Base-by-base conservation (phyloP, 106 monocot genomes). In the Phalaenopsis equestris region DNA sequence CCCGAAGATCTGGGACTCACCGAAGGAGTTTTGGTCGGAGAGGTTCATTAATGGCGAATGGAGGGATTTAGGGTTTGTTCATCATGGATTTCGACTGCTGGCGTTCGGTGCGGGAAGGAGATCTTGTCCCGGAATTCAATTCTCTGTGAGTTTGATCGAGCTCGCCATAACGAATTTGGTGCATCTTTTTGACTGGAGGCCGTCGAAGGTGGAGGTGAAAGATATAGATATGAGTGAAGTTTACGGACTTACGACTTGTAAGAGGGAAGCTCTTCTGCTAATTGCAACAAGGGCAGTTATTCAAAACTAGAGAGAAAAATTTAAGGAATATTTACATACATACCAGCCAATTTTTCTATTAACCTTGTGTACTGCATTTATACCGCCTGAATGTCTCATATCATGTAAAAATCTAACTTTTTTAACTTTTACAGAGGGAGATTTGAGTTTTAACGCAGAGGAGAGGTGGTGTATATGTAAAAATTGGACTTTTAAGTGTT, bases 41-140 rank as follows among this genome's bases (percentile, higher is more conserved):
- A 76, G 94, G 80, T 94, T 94, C 43, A 43, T 43, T 3, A 43
- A 43, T 43, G 43, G 43, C 2, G 43, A 43, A 43, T 2, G 4
- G 2, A 74, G 0, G 86, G 36, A 89, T 43, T 1, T 87, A 49
- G 17, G 36, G 38, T 15, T 83, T 91, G 4, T 87, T 86, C 41
- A 86, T 86, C 12, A 86, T 81, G 45, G 91, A 88, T 85, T 81
- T 43, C 86, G 83, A 48, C 56, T 91, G 77, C 24, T 91, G 55
- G 88, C 91, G 41, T 87, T 87, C 41, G 84, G 87, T 1, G 8
- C 81, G 1, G 87, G 84, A 4, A n/a, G 81, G 6, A 72, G 87
- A 49, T 80, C 81, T 78, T 91, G 83, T 48, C 83, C 86, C 0
- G 86, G 89, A 14, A 9, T 41, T 17, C 11, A 21, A 9, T 41